phyloP scores from a whole-genome alignment of 345 rosid species.

The Gossypium stocksii region DNA sequence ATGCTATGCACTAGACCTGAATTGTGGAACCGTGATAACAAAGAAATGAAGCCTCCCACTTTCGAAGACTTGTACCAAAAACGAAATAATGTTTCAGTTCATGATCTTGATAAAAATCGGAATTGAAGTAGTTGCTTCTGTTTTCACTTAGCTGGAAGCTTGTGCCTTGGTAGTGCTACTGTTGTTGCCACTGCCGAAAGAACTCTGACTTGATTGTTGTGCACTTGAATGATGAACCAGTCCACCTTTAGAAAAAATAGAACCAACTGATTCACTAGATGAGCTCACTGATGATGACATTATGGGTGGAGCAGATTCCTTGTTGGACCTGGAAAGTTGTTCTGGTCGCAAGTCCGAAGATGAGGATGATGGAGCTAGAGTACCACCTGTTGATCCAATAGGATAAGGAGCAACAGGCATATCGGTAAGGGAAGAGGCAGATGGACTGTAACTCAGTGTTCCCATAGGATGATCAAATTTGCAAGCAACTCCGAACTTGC shows the following conservation, averaged over 20 bases:
- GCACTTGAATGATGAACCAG: constrained; percentile 25
- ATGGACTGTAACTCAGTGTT: constrained; percentile 57
- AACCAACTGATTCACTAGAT: constrained; percentile 41
- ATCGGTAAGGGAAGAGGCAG: constrained; percentile 75
- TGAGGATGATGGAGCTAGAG: constrained; percentile 63
- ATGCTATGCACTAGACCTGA: constrained; percentile 38
- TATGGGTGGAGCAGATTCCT: constrained; percentile 35
- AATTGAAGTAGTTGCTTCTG: constrained; percentile 21
- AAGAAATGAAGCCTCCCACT: constrained; percentile 36
- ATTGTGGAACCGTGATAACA: constrained; percentile 27
- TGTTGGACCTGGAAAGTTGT: constrained; percentile 42
- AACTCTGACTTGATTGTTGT: constrained; percentile 43
- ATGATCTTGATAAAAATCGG: constrained; percentile 32
- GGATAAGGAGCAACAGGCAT: constrained; percentile 72
- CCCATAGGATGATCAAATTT: constrained; percentile 74
- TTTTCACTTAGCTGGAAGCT: constrained; percentile 30
- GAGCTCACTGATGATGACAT: constrained; percentile 34
- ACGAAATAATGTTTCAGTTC: constrained; percentile 25
- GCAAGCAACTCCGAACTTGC: constrained; percentile 75
- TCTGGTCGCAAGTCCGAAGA: constrained; percentile 56
- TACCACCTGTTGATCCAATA: constrained; percentile 62
- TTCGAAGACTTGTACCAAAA: constrained; percentile 25
- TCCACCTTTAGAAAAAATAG: constrained; percentile 32
- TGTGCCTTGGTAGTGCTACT: constrained; percentile 15
- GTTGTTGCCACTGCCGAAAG: constrained; percentile 27